Base-by-base conservation (phyloP, 495 filamentous ascomycete genomes). In the Talaromyces thailandensis region DNA sequence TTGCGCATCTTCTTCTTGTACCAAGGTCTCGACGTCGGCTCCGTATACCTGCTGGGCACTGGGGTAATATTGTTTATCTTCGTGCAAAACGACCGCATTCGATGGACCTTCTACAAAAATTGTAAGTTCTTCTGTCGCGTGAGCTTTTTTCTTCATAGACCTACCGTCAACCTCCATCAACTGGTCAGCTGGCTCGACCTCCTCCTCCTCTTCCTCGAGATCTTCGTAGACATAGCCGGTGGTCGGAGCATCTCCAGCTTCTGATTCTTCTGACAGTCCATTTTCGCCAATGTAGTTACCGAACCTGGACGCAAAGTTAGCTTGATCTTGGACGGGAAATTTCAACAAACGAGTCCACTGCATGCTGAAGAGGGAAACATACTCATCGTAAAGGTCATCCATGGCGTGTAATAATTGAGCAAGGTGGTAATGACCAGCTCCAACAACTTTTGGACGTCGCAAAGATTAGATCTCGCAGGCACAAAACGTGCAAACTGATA, bases 61-160 rank as follows among this genome's bases (percentile, higher is more conserved):
- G 18, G 94, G 95, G 69, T 98, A 98, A 70, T 98, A 98, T 77
- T 98, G 94, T 74, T 98, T 98, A 77, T 98, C 95, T 79, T 98
- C 94, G 71, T 98, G 95, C 31, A 98, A 83, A 56, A 98, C 81
- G 32, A 98, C 93, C 50, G 93, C 93, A 73, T 98, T 98, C 6
- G 93, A 97, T 21, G 94, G 91, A n/a, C 91, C 93, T 56, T 96
- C 91, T 74, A 87, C 80, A 79, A 58, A 71, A 64, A 67, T 51
- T 60, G 28, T 48, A 4, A 50, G 24, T 24, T 45, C 63, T 4
- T 53, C 16, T 63, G 31, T 16, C 58, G 50, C 21, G 6, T 35
- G 25, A 63, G 65, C 59, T 21, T 28, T 56, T n/a, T 11, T 45
- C 2, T 50, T 8, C 23, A 48, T 28, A 14, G 23, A 66, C 79